phyloP scores from a whole-genome alignment of 1,139 yeast species.

The Suhomyces bribrorum region DNA sequence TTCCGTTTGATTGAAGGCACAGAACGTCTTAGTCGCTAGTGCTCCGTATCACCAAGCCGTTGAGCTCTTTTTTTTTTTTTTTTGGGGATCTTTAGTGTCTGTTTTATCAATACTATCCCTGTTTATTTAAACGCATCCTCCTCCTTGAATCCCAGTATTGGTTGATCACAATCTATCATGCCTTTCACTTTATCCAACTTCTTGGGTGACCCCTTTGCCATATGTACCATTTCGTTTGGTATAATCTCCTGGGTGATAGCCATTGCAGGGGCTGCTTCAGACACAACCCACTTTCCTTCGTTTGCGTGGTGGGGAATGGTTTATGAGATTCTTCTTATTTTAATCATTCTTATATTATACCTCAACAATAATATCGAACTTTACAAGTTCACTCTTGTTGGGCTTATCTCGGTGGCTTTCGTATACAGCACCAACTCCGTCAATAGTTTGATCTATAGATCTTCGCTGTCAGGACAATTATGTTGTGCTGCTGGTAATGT shows the following conservation, averaged over 20 bases:
- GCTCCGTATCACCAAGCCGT: too few relatives aligned
- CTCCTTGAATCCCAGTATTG: too few relatives aligned
- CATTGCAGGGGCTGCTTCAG: constrained; percentile 76
- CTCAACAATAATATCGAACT: constrained; percentile 68
- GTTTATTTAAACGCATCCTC: too few relatives aligned
- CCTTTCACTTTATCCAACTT: constrained; percentile 51
- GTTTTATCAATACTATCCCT: too few relatives aligned
- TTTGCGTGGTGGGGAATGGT: constrained; percentile 99
- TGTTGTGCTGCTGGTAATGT: constrained; percentile 95
- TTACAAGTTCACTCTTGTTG: constrained; percentile 65
- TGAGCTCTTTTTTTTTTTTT: too few relatives aligned
- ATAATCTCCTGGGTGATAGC: constrained; percentile 80
- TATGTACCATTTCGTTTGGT: constrained; percentile 64
- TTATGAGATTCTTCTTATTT: constrained; percentile 65
- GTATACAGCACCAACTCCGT: constrained; percentile 82
- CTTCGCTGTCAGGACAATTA: constrained; percentile 59
- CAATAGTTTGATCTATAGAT: constrained; percentile 72
- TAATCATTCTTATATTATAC: constrained; percentile 59
- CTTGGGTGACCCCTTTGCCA: constrained; percentile 69
- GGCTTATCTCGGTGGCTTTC: constrained; percentile 64
- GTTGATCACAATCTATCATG: constrained; percentile 23
- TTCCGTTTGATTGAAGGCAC: too few relatives aligned
- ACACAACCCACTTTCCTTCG: constrained; percentile 59
- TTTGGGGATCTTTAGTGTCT: too few relatives aligned
- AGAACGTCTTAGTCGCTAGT: too few relatives aligned